Conservation (phyloP, 768 basidiomycete genomes). For the Hygrophorus russula region DNA sequence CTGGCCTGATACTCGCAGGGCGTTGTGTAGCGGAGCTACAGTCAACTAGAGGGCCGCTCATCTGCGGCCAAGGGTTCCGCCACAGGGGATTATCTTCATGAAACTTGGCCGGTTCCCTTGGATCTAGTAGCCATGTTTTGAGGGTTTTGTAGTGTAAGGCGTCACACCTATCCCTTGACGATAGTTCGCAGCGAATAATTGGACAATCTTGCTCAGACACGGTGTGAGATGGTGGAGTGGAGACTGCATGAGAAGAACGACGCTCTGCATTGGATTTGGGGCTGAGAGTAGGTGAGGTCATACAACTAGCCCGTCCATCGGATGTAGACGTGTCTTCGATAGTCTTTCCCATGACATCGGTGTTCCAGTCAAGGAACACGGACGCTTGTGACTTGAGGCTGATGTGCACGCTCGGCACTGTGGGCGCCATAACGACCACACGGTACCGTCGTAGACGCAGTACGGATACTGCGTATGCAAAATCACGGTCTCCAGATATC, state of each 20-base stretch:
- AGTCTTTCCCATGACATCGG: background rate
- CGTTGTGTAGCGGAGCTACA: too few species aligned
- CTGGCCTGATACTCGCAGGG: too few species aligned
- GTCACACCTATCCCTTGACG: too few species aligned
- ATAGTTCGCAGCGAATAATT: too few species aligned
- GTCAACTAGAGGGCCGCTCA: too few species aligned
- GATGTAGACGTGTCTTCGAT: too few species aligned
- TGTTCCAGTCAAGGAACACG: constrained; percentile 36
- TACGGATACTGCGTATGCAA: constrained; percentile 48
- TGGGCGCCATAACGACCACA: constrained; percentile 38
- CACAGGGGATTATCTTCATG: background rate
- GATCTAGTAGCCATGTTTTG: too few species aligned
- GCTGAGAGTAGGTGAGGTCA: background rate
- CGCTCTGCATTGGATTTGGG: too few species aligned
- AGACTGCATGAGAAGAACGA: too few species aligned
- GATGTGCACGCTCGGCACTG: constrained; percentile 20
- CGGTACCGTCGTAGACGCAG: constrained; percentile 42
- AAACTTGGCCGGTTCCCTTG: background rate
- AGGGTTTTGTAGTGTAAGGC: too few species aligned
- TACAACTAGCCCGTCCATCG: background rate
- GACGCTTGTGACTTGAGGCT: constrained; percentile 48
- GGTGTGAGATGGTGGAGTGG: too few species aligned
- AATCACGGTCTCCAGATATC: constrained; percentile 61
- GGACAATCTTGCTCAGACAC: too few species aligned
- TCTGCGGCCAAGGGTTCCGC: background rate